Evolutionary conservation across 345 rosid genomes (phyloP).

Genomic region (Excoecaria agallocha): DNA sequence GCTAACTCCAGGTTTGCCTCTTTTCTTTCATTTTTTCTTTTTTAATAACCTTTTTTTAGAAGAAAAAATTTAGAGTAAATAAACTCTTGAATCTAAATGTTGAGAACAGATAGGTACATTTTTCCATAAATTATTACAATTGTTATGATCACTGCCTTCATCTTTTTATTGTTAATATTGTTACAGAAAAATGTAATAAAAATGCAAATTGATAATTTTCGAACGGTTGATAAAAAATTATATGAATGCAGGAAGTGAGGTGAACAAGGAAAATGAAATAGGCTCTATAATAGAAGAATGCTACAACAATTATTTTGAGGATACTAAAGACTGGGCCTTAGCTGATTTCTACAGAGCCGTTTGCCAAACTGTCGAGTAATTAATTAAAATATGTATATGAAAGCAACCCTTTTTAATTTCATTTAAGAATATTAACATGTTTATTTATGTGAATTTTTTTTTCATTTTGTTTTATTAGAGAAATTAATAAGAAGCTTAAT

Average conservation of each 20-base stretch:
- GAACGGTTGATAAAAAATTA: neutral
- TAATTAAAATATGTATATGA: neutral
- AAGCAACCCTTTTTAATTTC: neutral
- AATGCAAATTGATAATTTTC: neutral
- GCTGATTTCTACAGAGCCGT: constrained; percentile 49
- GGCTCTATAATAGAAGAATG: constrained; percentile 33
- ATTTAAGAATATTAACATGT: neutral
- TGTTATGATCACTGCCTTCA: neutral
- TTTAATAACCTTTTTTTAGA: neutral
- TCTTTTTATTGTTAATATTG: neutral
- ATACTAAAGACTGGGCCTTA: constrained; percentile 13
- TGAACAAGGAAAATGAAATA: constrained; percentile 42
- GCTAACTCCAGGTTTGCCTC: constrained; percentile 15
- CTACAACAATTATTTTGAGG: constrained; percentile 37
- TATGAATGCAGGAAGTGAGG: constrained; percentile 38
- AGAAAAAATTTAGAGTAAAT: no score
- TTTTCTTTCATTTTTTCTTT: neutral
- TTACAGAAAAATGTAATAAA: neutral
- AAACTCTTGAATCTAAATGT: no score
- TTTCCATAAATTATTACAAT: neutral
- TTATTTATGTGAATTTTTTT: neutral
- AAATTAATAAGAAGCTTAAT: constrained; percentile 57
- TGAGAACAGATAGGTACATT: no score
- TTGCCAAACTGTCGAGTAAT: constrained; percentile 62
- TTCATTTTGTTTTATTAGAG: constrained; percentile 30